A percentile compares a stretch with the other conserved stretches of the same genome.
These are phyloP conservation scores for Pneumocystis sp. DNA, from an alignment of 1,139 yeast species.

Conservation along the genomic window DNA sequence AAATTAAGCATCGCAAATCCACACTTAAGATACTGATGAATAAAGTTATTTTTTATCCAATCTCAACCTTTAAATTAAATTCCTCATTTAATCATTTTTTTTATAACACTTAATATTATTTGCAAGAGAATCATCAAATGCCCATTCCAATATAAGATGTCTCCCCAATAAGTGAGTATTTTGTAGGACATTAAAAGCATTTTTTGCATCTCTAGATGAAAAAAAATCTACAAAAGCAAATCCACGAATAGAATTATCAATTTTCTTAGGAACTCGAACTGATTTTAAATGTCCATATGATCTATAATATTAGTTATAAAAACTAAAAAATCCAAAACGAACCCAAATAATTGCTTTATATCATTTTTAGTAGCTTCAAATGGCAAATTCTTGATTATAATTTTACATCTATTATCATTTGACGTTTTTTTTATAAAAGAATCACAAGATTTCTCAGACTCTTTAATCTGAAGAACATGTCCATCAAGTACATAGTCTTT, in stretches of 20 bases:
- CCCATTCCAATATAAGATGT: constrained; percentile 87
- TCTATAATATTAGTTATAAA: constrained; percentile 4
- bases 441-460: constrained; percentile 52
- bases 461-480: constrained; percentile 73
- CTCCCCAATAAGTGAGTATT: constrained; percentile 97
- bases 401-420: constrained; percentile 38
- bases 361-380: constrained; percentile 92
- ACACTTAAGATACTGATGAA: too few species aligned
- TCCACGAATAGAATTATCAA: constrained; percentile 90
- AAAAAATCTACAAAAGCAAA: constrained; percentile 93
- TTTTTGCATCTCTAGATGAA: constrained; percentile 80
- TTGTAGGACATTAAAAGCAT: constrained; percentile 84
- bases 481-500: constrained; percentile 77
- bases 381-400: constrained; percentile 90
- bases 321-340: constrained; percentile 29
- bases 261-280: constrained; percentile 90
- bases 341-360: constrained; percentile 63
- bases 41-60: too few species aligned
- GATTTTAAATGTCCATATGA: constrained; percentile 81
- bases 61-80: too few species aligned
- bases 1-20: too few species aligned
- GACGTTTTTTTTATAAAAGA: constrained; percentile 18
- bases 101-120: not conserved
- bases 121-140: constrained; percentile 53
- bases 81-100: not conserved